A percentile compares a stretch with the other conserved stretches of the same genome.
phyloP scores from a whole-genome alignment of 768 basidiomycete species.

The Clavaria fumosa region DNA sequence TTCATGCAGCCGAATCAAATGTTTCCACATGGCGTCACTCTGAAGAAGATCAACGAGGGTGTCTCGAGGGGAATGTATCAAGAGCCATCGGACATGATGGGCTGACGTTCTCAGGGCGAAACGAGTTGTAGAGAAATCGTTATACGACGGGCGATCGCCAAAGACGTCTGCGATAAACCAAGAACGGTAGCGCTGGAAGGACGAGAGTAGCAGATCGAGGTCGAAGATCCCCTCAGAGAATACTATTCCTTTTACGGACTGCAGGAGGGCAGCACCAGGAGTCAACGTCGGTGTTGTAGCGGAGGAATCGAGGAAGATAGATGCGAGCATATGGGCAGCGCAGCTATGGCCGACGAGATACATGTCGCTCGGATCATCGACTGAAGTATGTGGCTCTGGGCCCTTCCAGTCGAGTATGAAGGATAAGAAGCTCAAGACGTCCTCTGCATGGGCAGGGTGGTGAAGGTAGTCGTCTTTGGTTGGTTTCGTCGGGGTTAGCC shows the following conservation, averaged over 20 bases:
- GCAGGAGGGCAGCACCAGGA: conserved; percentile 28
- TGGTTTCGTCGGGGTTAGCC: conserved; percentile 38
- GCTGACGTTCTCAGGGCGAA: conserved; percentile 23
- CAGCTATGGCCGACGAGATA: conserved; percentile 70
- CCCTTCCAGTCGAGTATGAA: conserved; percentile 37
- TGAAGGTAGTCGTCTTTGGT: conserved; percentile 25
- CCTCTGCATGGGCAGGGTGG: conserved; percentile 61
- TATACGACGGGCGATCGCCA: conserved; percentile 34
- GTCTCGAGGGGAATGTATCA: conserved; percentile 65
- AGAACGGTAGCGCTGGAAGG: conserved; percentile 49
- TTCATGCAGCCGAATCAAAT: conserved; percentile 28
- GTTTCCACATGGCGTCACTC: conserved; percentile 41
- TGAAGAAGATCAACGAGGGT: conserved; percentile 49
- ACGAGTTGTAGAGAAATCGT: conserved; percentile 28
- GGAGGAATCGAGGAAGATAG: conserved; percentile 46
- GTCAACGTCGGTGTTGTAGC: conserved; percentile 25
- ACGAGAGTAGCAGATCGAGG: conserved; percentile 42
- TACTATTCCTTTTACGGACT: conserved; percentile 36
- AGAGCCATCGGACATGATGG: conserved; percentile 40
- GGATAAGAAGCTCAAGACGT: conserved; percentile 44
- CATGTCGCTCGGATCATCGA: conserved; percentile 27
- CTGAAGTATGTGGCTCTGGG: conserved; percentile 12
- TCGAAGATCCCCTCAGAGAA: conserved; percentile 72
- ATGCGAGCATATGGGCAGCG: conserved; percentile 64
- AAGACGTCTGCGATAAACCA: conserved; percentile 63